A percentile compares a stretch with the other conserved stretches of the same genome.
Conservation (phyloP, 2,329 filamentous ascomycete species). For the Coccinonectria pachysandricola region DNA sequence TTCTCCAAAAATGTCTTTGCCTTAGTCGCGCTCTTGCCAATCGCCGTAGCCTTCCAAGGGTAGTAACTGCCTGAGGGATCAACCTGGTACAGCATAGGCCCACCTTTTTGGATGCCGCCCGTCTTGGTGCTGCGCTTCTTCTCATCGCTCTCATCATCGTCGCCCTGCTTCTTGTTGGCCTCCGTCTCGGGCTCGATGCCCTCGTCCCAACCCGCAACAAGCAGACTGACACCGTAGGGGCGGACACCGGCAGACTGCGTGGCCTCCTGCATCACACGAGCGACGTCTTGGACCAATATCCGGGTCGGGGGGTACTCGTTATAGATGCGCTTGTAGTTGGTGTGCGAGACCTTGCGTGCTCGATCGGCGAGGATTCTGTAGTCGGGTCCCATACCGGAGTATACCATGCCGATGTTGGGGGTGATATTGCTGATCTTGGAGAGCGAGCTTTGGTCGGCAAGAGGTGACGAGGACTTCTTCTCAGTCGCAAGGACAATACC, state of each 20-base stretch:
- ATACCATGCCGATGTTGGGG: slow-evolving; percentile 99
- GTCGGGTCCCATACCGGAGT: slow-evolving; percentile 97
- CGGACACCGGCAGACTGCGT: slow-evolving; percentile 96
- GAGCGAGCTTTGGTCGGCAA: slow-evolving; percentile 88
- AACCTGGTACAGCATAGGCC: slow-evolving; percentile 96
- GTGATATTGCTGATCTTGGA: slow-evolving; percentile 98
- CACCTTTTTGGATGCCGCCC: slow-evolving; percentile 88
- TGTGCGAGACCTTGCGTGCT: slow-evolving; percentile 96
- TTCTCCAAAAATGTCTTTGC: slow-evolving; percentile 99
- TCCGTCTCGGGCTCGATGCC: slow-evolving; percentile 80
- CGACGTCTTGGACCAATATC: slow-evolving; percentile 98
- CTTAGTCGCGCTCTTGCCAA: slow-evolving; percentile 95
- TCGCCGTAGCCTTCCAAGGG: slow-evolving; percentile 98
- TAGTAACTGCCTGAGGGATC: slow-evolving; percentile 99
- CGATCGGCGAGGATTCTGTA: slow-evolving; percentile 97
- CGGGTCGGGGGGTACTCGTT: slow-evolving; percentile 99
- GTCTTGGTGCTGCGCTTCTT: slow-evolving; percentile 77
- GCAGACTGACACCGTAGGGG: slow-evolving; percentile 89
- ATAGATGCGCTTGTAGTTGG: slow-evolving; percentile 98
- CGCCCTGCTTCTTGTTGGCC: slow-evolving; percentile 34
- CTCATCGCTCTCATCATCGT: slow-evolving; percentile 55
- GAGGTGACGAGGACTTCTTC: slow-evolving; percentile 97
- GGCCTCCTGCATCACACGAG: slow-evolving; percentile 95
- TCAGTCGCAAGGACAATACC: slow-evolving; percentile 97
- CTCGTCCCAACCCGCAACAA: slow-evolving; percentile 97